These are phyloP conservation scores for Saccharomyces jurei DNA, from an alignment of 805 yeast species.

Conservation along the genomic window DNA sequence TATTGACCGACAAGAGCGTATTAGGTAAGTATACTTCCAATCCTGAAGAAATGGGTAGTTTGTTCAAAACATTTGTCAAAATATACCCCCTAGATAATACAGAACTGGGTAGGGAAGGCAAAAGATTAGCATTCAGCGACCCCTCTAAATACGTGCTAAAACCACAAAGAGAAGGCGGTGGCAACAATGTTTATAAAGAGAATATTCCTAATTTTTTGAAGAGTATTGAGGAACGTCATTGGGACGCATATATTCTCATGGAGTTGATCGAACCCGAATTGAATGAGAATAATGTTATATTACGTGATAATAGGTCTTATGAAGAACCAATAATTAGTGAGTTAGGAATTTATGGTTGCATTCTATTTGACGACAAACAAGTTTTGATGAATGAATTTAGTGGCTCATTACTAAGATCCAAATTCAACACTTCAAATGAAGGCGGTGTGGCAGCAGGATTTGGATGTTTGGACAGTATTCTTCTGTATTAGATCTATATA, in stretches of 20 bases:
- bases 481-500: constrained; percentile 30
- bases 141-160: constrained; percentile 78
- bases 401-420: constrained; percentile 85
- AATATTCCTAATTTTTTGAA: constrained; percentile 72
- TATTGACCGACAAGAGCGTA: constrained; percentile 51
- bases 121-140: constrained; percentile 52
- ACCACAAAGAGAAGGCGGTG: constrained; percentile 99
- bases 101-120: constrained; percentile 52
- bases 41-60: constrained; percentile 27
- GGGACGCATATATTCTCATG: constrained; percentile 92
- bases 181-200: constrained; percentile 82
- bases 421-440: constrained; percentile 79
- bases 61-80: constrained; percentile 59
- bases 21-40: constrained; percentile 39
- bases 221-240: constrained; percentile 52
- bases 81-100: constrained; percentile 81
- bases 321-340: constrained; percentile 81
- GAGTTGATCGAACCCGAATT: constrained; percentile 75
- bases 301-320: constrained; percentile 54
- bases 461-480: constrained; percentile 88
- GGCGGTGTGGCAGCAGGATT: constrained; percentile 99
- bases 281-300: constrained; percentile 54
- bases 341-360: constrained; percentile 82
- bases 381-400: constrained; percentile 56
- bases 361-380: constrained; percentile 61